Evolutionary conservation across 129 eudicot genomes (phyloP), one percentile per base, ranked within the genome.

Genomic region (Chrysanthemum seticuspe): DNA sequence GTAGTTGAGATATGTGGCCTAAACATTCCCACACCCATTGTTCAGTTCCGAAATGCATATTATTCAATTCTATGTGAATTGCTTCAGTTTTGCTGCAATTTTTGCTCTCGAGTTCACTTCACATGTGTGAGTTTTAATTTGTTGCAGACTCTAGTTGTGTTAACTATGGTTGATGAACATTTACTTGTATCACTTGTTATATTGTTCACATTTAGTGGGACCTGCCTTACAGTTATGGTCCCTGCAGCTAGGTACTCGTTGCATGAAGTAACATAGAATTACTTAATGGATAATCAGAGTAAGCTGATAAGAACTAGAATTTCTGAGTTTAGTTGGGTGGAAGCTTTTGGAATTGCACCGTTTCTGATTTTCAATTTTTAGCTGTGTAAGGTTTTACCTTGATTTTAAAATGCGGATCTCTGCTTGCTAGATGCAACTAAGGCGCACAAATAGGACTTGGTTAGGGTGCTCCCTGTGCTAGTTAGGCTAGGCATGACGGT

Each of bases 1-100:
- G 75, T 72, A 77, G 79, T 79, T 65, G 83, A 62, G 69, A 19
- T 81, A 80, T 77, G 74, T 70, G 75, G 36, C 67, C 67, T 54
- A 58, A 64, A 76, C 73, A 62, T 71, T 76, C 67, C 31, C 36
- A 66, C 72, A 81, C 62, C 79, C 54, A 48, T 69, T 79, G 78
- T 80, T 74, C 40, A 25, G 19, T 68, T 74, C 51, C 27, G 21
- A 66, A 29, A 49, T 73, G 79, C 78, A 53, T 64, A 36, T 27
- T 72, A 73, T 65, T 56, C 55, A 21, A 27, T 65, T 67, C n/a
- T 68, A 65, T 72, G 65, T 67, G 23, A 52, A 10, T 36, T 62
- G 58, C 45, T 78, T 11, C 8, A 55, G 61, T 65, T 65, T 54
- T 70, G 52, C 56, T 70, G 50, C 52, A 48, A 9, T 36, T 21